phyloP scores from a whole-genome alignment of 495 filamentous ascomycete genomes.

The Annulohypoxylon bovei region DNA sequence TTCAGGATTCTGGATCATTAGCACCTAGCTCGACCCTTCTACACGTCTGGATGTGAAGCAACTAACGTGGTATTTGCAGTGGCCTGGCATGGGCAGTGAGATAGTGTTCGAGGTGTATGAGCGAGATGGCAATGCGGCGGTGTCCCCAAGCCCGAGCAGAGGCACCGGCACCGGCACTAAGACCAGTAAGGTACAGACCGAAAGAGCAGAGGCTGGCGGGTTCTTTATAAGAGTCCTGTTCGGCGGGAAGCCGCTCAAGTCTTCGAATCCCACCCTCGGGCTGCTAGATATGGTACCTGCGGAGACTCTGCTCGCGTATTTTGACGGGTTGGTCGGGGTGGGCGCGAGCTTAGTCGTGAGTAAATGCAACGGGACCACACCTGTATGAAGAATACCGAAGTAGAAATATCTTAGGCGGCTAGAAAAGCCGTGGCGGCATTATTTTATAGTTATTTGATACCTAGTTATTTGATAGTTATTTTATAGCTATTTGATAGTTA shows the following conservation, averaged over 20 bases:
- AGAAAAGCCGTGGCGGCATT: background rate
- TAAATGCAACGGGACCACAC: constrained; percentile 43
- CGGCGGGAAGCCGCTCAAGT: constrained; percentile 67
- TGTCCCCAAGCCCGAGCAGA: background rate
- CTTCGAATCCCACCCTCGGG: constrained; percentile 67
- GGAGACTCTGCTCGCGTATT: constrained; percentile 67
- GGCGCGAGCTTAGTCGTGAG: constrained; percentile 56
- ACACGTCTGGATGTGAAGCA: background rate
- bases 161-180: background rate
- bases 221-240: constrained; percentile 69
- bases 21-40: background rate
- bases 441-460: too few relatives aligned
- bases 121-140: constrained; percentile 27
- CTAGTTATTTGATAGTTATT: too few relatives aligned
- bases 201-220: constrained; percentile 4
- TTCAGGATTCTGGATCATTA: background rate
- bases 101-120: constrained; percentile 73
- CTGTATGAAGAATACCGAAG: constrained; percentile 17
- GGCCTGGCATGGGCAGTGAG: constrained; percentile 78
- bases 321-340: constrained; percentile 69
- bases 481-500: too few relatives aligned
- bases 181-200: constrained; percentile 48
- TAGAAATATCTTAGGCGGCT: background rate
- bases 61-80: constrained; percentile 43
- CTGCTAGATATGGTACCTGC: constrained; percentile 69